A percentile compares a stretch with the other conserved stretches of the same genome.
phyloP scores from a whole-genome alignment of 140 eudicot species.

The Flaveria floridana region DNA sequence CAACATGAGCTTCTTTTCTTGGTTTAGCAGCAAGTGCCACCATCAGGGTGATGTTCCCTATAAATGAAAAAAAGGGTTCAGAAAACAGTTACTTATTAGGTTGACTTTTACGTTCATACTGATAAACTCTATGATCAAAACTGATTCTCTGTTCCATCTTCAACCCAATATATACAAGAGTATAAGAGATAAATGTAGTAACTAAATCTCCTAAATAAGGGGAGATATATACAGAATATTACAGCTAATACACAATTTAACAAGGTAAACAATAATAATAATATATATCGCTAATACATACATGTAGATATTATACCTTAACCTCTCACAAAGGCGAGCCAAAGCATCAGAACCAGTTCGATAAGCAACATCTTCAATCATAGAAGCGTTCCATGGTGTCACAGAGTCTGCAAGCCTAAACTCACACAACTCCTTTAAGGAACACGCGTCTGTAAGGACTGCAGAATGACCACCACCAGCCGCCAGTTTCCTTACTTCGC shows the following conservation, averaged over 20 bases:
- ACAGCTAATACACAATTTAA: no score
- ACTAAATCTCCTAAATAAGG: no score
- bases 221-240: no score
- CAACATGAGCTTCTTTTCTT: constrained; percentile 15
- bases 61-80: constrained; percentile 10
- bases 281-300: no score
- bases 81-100: constrained; percentile 19
- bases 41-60: constrained; percentile 31
- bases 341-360: constrained; percentile 93
- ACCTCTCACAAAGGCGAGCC: constrained; percentile 89
- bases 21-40: constrained; percentile 32
- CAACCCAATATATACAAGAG: no score
- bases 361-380: constrained; percentile 77
- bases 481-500: constrained; percentile 91
- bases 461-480: constrained; percentile 99
- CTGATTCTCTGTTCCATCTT: no score
- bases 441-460: constrained; percentile 81
- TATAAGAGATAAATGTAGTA: no score
- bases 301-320: constrained; percentile 50
- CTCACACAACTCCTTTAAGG: constrained; percentile 90
- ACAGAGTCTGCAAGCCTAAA: constrained; percentile 78
- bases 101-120: neutral
- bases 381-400: constrained; percentile 59
- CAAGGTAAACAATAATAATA: no score
- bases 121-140: no score